A percentile compares a stretch with the other conserved stretches of the same genome.
Conservation (phyloP, 192 early-diverging fungal genomes). For the Spizellomyces punctatus region DNA sequence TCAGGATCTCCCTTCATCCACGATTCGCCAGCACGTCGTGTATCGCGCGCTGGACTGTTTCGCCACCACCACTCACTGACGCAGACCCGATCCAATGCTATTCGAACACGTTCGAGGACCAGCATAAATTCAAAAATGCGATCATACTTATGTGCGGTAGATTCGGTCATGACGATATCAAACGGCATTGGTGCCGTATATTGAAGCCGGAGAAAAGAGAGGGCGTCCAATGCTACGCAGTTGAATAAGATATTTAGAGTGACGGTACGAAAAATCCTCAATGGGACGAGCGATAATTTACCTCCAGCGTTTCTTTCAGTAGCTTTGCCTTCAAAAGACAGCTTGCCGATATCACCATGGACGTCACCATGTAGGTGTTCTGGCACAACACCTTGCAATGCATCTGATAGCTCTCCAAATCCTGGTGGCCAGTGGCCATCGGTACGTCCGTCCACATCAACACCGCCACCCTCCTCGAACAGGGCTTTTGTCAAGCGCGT, state of each 20-base stretch:
- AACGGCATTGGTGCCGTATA: conserved; percentile 20
- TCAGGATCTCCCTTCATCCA: neutral
- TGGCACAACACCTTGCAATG: conserved; percentile 12
- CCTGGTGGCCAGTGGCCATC: conserved; percentile 15
- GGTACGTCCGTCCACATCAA: neutral
- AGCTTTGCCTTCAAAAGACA: conserved; percentile 11
- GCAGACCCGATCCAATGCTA: conserved; percentile 8
- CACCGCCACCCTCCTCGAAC: neutral
- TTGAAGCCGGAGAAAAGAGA: conserved; percentile 5
- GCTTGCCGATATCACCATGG: neutral
- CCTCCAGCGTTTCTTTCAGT: conserved; percentile 11
- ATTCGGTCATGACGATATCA: conserved; percentile 7
- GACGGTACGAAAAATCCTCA: neutral
- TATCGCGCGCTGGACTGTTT: neutral
- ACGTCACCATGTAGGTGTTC: neutral
- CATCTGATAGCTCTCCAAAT: conserved; percentile 16
- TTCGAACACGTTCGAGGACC: neutral
- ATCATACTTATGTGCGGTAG: conserved; percentile 10
- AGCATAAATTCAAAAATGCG: conserved; percentile 6
- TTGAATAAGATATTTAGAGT: neutral
- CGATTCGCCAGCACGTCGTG: neutral
- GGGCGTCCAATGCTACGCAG: conserved; percentile 1
- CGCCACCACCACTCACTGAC: neutral
- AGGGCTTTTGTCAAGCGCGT: neutral
- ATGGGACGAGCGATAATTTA: neutral